These are phyloP conservation scores for Digitaria exilis DNA, from an alignment of 202 grass and related monocot genomes.

Conservation along the genomic window DNA sequence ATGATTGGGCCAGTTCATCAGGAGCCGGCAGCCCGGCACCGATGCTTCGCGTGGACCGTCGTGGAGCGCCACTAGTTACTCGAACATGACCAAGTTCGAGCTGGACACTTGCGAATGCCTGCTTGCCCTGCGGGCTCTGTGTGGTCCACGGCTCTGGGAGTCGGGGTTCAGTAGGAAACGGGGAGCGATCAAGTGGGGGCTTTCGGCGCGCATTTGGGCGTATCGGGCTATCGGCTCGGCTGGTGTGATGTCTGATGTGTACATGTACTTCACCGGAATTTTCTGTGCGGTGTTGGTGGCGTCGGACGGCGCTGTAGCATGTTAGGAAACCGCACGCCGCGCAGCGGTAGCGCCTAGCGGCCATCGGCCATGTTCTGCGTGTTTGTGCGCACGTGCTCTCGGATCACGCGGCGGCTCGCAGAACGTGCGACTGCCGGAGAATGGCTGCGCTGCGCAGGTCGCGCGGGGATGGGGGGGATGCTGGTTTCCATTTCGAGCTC, in stretches of 20 bases:
- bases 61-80: slow-evolving; percentile 15
- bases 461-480: not conserved
- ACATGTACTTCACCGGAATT: not conserved
- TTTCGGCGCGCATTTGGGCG: not conserved
- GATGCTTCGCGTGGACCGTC: not conserved
- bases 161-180: not conserved
- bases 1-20: not conserved
- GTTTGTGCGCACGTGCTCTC: not conserved
- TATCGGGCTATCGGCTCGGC: not conserved
- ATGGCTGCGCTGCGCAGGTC: not conserved
- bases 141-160: slow-evolving; percentile 22
- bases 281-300: not conserved
- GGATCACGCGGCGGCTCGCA: not conserved
- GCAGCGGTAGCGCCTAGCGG: not conserved
- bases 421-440: not conserved
- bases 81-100: too few species aligned
- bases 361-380: slow-evolving; percentile 2
- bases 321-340: not conserved
- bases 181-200: not conserved
- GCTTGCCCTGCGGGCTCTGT: not conserved
- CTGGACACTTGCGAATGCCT: too few species aligned
- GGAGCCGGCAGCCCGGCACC: not conserved
- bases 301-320: not conserved
- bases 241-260: too few species aligned
- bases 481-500: not conserved